Evolutionary conservation across 2,329 filamentous ascomycete species (phyloP).

Genomic region (Coniochaeta sp.): DNA sequence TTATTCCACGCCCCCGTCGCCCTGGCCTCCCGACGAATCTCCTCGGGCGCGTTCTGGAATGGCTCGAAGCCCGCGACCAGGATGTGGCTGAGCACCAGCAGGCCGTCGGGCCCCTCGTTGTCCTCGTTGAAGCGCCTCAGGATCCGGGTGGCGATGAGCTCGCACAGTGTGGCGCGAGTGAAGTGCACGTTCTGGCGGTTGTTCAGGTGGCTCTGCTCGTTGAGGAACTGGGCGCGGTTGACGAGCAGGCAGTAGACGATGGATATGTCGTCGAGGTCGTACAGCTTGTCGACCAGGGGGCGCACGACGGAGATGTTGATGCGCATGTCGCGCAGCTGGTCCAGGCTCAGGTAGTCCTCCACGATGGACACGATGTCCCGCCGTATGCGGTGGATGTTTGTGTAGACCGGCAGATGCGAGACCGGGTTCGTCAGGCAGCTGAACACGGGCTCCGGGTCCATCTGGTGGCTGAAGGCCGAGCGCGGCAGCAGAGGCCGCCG

Average conservation of each 20-base stretch:
- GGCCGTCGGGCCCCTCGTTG: conserved; percentile 59
- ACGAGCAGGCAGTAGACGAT: conserved; percentile 80
- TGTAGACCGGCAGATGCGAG: conserved; percentile 63
- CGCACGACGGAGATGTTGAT: conserved; percentile 77
- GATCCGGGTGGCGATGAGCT: conserved; percentile 72
- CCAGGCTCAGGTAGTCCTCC: conserved; percentile 57
- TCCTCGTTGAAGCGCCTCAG: conserved; percentile 73
- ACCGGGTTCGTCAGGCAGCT: conserved; percentile 52
- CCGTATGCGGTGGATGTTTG: conserved; percentile 65
- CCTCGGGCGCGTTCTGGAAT: conserved; percentile 70
- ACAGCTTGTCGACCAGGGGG: conserved; percentile 76
- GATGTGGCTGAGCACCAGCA: conserved; percentile 69
- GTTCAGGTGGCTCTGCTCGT: conserved; percentile 66
- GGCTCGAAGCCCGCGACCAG: conserved; percentile 79
- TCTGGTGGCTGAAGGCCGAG: conserved; percentile 24
- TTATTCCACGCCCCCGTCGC: conserved; percentile 40
- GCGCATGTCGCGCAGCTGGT: conserved; percentile 71
- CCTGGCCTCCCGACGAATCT: conserved; percentile 53
- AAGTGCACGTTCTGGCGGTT: conserved; percentile 77
- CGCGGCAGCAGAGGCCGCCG: conserved; percentile 27
- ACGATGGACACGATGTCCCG: conserved; percentile 57
- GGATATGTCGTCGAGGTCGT: conserved; percentile 71
- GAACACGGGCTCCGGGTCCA: conserved; percentile 35
- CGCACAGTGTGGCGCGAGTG: conserved; percentile 70
- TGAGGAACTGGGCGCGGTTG: conserved; percentile 71